Evolutionary conservation across 1,139 yeast genomes (phyloP).

Genomic region (Magnusiomyces tetraspermus): DNA sequence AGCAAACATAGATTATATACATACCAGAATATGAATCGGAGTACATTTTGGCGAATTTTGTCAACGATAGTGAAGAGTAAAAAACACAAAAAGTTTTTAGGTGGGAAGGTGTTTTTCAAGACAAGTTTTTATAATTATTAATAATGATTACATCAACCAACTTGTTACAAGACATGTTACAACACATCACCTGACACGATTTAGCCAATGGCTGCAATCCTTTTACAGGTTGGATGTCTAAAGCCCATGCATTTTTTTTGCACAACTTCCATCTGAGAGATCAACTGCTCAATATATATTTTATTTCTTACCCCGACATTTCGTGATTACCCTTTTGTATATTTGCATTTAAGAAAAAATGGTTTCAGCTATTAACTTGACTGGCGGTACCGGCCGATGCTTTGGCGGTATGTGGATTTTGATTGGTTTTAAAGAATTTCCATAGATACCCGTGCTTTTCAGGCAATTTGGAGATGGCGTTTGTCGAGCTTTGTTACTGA

Average conservation of each 20-base stretch:
- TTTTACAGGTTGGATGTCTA: neutral
- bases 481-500: no score
- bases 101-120: neutral
- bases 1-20: neutral
- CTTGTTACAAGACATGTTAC: neutral
- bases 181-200: neutral
- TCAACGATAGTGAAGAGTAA: neutral
- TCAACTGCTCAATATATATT: no score
- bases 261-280: no score
- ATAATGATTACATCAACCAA: neutral
- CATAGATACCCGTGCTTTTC: no score
- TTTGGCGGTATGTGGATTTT: slow-evolving; percentile 32
- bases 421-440: neutral
- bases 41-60: neutral
- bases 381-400: slow-evolving; percentile 42
- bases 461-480: no score
- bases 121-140: no score
- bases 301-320: neutral
- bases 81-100: no score
- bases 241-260: no score
- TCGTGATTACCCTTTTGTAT: neutral
- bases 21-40: neutral
- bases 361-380: slow-evolving; percentile 36
- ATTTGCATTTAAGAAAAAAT: slow-evolving; percentile 15
- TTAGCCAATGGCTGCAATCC: neutral